A percentile compares a stretch with the other conserved stretches of the same genome.
phyloP scores from a whole-genome alignment of 768 basidiomycete species.

The Rubroboletus pulcherrimus region DNA sequence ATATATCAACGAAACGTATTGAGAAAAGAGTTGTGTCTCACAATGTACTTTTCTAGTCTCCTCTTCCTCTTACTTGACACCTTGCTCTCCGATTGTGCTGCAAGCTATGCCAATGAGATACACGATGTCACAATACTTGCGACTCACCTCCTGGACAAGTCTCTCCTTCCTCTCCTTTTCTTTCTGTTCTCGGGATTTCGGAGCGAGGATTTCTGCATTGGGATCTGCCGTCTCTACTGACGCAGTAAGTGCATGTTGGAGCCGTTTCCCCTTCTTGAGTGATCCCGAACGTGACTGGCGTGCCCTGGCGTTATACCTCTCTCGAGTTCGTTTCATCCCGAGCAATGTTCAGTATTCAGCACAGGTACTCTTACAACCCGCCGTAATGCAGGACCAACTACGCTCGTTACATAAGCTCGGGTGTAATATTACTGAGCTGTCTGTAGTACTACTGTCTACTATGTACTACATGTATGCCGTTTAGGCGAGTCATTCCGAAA shows the following conservation, averaged over 20 bases:
- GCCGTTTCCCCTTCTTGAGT: slow-evolving; percentile 59
- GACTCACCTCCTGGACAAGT: slow-evolving; percentile 57
- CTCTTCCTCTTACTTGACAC: slow-evolving; percentile 85
- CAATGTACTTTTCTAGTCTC: slow-evolving; percentile 89
- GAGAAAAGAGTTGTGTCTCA: slow-evolving; percentile 34
- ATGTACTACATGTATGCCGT: too few relatives aligned
- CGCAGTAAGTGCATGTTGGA: slow-evolving; percentile 25
- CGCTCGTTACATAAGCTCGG: slow-evolving; percentile 3
- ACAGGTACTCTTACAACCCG: too few relatives aligned
- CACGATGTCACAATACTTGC: not conserved
- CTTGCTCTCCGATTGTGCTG: slow-evolving; percentile 57
- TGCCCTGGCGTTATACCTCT: slow-evolving; percentile 62
- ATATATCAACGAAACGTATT: not conserved
- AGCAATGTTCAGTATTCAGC: not conserved
- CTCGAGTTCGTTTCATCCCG: slow-evolving; percentile 23
- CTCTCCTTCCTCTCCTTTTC: slow-evolving; percentile 57
- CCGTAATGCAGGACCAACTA: not conserved
- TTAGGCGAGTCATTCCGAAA: too few relatives aligned
- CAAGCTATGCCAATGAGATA: slow-evolving; percentile 20
- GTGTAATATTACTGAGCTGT: too few relatives aligned
- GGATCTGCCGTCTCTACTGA: slow-evolving; percentile 39
- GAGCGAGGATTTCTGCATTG: slow-evolving; percentile 55
- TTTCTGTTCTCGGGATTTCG: slow-evolving; percentile 59
- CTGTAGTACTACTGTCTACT: too few relatives aligned
- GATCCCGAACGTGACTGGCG: slow-evolving; percentile 58